Evolutionary conservation across 176 grass and related monocot genomes (phyloP).

Genomic region (Lolium perenne): DNA sequence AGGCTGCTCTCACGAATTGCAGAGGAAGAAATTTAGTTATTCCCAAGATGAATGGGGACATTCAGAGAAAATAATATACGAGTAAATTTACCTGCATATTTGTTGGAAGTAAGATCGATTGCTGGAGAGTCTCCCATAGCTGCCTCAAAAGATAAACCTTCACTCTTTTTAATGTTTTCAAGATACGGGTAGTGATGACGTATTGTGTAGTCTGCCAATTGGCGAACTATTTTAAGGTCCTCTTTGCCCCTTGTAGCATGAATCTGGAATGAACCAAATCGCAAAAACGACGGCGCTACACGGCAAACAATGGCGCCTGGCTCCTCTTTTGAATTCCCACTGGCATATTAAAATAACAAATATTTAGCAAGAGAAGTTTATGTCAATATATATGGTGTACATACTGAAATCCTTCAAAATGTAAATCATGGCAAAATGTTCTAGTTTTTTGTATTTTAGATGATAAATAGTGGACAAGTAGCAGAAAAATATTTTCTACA

Average conservation of each 20-base stretch:
- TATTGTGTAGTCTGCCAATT: slow-evolving; percentile 81
- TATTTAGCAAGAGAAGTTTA: slow-evolving; percentile 15
- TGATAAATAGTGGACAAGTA: not conserved
- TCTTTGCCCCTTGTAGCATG: slow-evolving; percentile 75
- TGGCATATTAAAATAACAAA: slow-evolving; percentile 41
- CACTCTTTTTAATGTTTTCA: slow-evolving; percentile 85
- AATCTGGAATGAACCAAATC: slow-evolving; percentile 95
- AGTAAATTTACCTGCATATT: slow-evolving; percentile 81
- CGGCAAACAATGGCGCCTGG: slow-evolving; percentile 95
- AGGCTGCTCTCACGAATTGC: slow-evolving; percentile 61
- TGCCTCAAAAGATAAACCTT: slow-evolving; percentile 86
- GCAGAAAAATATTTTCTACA: no score
- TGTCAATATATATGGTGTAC: slow-evolving; percentile 23
- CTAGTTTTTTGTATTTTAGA: not conserved
- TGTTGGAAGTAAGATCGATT: slow-evolving; percentile 98
- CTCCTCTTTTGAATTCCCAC: slow-evolving; percentile 97
- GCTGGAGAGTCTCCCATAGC: slow-evolving; percentile 63
- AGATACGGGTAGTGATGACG: slow-evolving; percentile 83
- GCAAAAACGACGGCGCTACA: slow-evolving; percentile 83
- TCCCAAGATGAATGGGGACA: not conserved
- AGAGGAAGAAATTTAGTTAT: slow-evolving; percentile 1
- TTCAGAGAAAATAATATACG: not conserved
- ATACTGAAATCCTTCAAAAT: slow-evolving; percentile 26
- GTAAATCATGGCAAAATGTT: slow-evolving; percentile 4
- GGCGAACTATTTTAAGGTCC: slow-evolving; percentile 75